Base-by-base conservation (phyloP, 305 asterid genomes). In the Fraxinus baroniana region DNA sequence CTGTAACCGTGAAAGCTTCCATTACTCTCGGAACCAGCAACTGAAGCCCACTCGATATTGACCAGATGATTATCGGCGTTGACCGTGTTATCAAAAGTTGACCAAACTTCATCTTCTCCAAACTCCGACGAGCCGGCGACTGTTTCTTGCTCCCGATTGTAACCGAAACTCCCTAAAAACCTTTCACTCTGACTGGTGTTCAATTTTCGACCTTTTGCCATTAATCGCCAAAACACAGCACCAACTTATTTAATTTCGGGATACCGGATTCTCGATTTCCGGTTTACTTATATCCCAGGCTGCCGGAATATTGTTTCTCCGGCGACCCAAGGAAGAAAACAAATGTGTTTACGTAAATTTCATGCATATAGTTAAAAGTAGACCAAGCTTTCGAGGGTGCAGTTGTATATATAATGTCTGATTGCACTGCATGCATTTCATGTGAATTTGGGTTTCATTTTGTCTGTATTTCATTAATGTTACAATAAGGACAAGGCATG, bases 81-180 rank as follows among this genome's bases (percentile, higher is more conserved):
- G 80, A 22, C 88, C 41, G 86, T 73, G 71, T 83, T 88, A 6
- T 91, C 97, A 6, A 79, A 88, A 76, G 80, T 87, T 18, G 94
- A 87, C 99, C 99, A 95, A 12, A 95, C 91, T 49, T 95, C 99
- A 18, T 90, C 97, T 79, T 95, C 99, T 72, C 89, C 86, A 33
- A 95, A 86, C 88, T 95, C 99, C 33, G 95, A 52, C 4, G 87
- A 87, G 17, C 84, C 90, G 87, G 74, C 83, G 33, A 62, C 81
- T 39, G 85, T 33, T 76, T 82, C 94, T 3, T 86, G 94, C 73
- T 87, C 88, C 15, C 79, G 86, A 52, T 78, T 80, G 76, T 87
- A 88, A 10, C 89, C 80, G 32, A 84, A 87, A 77, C 89, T 84
- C 9, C 96, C 97, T 20, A 95, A 76, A 26, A 26, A 26, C 30